phyloP scores from a whole-genome alignment of 345 rosid species.

The Raphanus raphanistrum region DNA sequence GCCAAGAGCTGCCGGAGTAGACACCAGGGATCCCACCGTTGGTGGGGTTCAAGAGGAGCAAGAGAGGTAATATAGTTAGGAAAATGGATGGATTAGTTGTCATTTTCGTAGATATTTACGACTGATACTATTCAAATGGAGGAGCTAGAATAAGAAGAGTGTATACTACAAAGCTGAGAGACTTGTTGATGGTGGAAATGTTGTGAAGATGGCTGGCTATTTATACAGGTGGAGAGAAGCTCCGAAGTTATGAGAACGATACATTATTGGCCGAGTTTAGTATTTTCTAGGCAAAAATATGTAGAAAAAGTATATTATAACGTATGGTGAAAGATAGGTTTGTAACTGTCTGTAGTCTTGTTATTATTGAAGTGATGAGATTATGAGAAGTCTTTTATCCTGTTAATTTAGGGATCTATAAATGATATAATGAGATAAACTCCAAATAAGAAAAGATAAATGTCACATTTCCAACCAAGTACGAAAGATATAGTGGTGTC shows the following conservation, averaged over 20 bases:
- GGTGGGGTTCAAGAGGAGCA: conserved; percentile 33
- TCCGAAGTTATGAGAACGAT: conserved; percentile 19
- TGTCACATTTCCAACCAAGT: not conserved
- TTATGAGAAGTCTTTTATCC: not conserved
- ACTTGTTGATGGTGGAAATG: conserved; percentile 24
- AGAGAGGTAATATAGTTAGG: conserved; percentile 26
- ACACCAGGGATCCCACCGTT: conserved; percentile 59
- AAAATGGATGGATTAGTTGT: conserved; percentile 7
- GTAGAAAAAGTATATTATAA: not conserved
- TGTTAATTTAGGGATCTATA: not conserved
- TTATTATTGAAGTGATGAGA: not conserved
- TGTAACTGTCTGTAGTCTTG: not conserved
- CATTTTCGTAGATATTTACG: conserved; percentile 17
- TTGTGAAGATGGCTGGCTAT: conserved; percentile 25
- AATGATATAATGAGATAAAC: not conserved
- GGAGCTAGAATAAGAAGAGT: conserved; percentile 9
- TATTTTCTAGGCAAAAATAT: not conserved
- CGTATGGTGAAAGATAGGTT: conserved; percentile 5
- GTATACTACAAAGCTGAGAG: not conserved
- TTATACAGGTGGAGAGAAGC: conserved; percentile 24
- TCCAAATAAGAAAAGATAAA: not conserved
- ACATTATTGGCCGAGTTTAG: conserved; percentile 5
- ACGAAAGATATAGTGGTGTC: not conserved
- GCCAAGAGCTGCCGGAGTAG: conserved; percentile 63
- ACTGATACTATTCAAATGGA: not conserved